Evolutionary conservation across 306 rosid genomes (phyloP).

Genomic region (Dryas alaskensis): DNA sequence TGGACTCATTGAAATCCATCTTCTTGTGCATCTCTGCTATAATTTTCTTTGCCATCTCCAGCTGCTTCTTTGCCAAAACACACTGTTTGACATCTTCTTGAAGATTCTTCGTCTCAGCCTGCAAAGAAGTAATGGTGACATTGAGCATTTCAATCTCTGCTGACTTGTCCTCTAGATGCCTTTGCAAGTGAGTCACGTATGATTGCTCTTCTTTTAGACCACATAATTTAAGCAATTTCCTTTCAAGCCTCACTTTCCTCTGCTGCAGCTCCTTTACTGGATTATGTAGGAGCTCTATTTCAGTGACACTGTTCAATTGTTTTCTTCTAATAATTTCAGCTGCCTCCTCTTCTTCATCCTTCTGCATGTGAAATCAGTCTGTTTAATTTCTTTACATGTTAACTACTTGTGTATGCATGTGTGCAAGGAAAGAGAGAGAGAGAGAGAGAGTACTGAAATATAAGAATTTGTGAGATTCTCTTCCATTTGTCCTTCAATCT

Average conservation of each 20-base stretch:
- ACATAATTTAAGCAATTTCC: slow-evolving; percentile 35
- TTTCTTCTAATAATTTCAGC: neutral
- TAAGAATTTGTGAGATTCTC: no score
- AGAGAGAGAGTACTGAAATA: no score
- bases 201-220: slow-evolving; percentile 36
- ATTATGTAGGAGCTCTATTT: slow-evolving; percentile 27
- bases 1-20: slow-evolving; percentile 9
- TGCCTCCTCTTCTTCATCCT: slow-evolving; percentile 15
- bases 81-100: slow-evolving; percentile 34
- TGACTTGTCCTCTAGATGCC: slow-evolving; percentile 26
- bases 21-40: slow-evolving; percentile 32
- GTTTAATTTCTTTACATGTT: no score
- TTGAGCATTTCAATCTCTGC: slow-evolving; percentile 31
- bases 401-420: no score
- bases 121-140: slow-evolving; percentile 26
- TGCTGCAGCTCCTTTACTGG: slow-evolving; percentile 31
- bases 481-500: slow-evolving; percentile 24
- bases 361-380: no score
- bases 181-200: slow-evolving; percentile 23
- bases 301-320: slow-evolving; percentile 12
- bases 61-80: slow-evolving; percentile 26
- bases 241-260: slow-evolving; percentile 33
- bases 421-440: no score
- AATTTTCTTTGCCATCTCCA: slow-evolving; percentile 30
- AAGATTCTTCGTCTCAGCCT: slow-evolving; percentile 30